Evolutionary conservation across 2,329 filamentous ascomycete genomes (phyloP).

Genomic region (Incumbomyces lentus): DNA sequence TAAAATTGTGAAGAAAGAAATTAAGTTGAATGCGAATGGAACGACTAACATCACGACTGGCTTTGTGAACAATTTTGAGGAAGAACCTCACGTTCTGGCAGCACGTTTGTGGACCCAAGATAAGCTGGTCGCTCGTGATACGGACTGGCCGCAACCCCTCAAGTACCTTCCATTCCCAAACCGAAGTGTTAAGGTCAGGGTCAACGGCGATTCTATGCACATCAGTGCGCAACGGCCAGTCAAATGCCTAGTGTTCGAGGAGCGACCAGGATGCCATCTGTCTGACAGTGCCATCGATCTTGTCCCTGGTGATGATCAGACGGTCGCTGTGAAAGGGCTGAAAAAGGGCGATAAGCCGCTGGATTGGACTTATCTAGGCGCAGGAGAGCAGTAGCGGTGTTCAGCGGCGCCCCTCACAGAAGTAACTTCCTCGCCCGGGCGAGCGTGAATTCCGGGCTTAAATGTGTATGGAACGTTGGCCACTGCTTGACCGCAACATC

Average conservation of each 20-base stretch:
- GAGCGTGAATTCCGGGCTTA: too few species aligned
- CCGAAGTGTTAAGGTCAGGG: constrained; percentile 35
- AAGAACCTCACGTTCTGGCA: constrained; percentile 45
- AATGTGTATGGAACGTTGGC: too few species aligned
- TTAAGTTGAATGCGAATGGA: constrained; percentile 43
- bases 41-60: constrained; percentile 45
- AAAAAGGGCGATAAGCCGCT: constrained; percentile 16
- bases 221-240: constrained; percentile 43
- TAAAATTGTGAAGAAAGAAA: constrained; percentile 37
- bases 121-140: constrained; percentile 42
- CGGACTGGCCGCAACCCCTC: constrained; percentile 52
- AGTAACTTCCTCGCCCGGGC: too few species aligned
- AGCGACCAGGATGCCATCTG: constrained; percentile 43
- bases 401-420: not conserved
- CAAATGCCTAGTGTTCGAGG: constrained; percentile 52
- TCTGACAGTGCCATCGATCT: constrained; percentile 49
- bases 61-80: constrained; percentile 34
- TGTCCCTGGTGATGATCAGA: constrained; percentile 48
- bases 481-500: too few species aligned
- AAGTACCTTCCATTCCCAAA: constrained; percentile 47
- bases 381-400: constrained; percentile 18
- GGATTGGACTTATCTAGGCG: constrained; percentile 21
- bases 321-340: constrained; percentile 22
- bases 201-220: constrained; percentile 31
- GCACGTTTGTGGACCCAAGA: constrained; percentile 44